A percentile compares a stretch with the other conserved stretches of the same genome.
Evolutionary conservation across 176 grass and related monocot species (phyloP).

Genomic region (Melocanna baccifera): DNA sequence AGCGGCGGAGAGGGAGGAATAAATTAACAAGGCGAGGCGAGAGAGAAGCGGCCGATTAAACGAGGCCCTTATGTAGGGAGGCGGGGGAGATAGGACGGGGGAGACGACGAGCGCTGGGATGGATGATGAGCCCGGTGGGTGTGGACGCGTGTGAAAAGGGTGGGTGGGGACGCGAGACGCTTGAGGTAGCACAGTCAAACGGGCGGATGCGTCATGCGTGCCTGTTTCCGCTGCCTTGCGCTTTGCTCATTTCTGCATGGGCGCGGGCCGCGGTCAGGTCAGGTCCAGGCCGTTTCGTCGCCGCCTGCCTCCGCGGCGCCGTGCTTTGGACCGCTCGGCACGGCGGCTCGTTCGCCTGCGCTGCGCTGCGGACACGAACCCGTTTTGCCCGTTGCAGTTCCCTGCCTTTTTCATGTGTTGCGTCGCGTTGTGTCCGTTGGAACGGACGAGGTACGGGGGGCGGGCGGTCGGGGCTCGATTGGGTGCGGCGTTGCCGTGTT

Average conservation of each 20-base stretch:
- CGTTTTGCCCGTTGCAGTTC: no score
- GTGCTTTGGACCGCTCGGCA: neutral
- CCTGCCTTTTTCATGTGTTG: no score
- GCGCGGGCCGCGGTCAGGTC: neutral
- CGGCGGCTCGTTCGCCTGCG: neutral
- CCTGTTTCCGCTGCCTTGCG: constrained; percentile 11
- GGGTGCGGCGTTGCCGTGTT: neutral
- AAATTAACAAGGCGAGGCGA: neutral
- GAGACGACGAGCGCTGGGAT: constrained; percentile 12
- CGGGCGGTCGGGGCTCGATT: neutral
- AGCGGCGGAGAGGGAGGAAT: neutral
- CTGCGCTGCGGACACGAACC: neutral
- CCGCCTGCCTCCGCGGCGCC: neutral
- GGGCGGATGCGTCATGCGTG: constrained; percentile 5
- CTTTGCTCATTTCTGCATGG: neutral
- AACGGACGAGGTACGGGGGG: neutral
- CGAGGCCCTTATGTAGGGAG: constrained; percentile 41
- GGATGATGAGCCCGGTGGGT: neutral
- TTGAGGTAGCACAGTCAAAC: constrained; percentile 47
- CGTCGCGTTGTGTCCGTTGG: neutral
- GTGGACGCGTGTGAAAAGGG: constrained; percentile 37
- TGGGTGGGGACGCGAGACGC: constrained; percentile 7
- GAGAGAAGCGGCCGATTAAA: constrained; percentile 24
- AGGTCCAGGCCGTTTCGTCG: neutral
- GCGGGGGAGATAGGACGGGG: neutral